Evolutionary conservation across 140 eudicot species (phyloP), one percentile per base, ranked within the genome.

Genomic region (Stevia rebaudiana): DNA sequence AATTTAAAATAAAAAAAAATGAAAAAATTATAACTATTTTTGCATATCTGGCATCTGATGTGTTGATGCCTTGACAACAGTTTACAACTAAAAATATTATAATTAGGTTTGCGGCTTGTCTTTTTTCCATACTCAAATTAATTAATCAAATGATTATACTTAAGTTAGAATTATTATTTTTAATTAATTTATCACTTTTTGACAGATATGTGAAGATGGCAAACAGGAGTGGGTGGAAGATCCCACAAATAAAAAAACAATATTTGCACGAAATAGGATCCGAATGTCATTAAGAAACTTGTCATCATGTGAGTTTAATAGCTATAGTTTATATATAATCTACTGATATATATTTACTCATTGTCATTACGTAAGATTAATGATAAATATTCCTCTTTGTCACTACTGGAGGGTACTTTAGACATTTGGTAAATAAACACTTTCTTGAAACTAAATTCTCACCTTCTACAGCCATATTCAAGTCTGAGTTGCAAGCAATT

Each of bases 151-250:
- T 30, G 30, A 41, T 42, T 30, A 41, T 63, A 39, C 35, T 43
- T 7, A 3, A 41, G 13, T 61, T 48, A n/a, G 16, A 9, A 5
- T 9, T 15, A 19, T 21, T 33, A 8, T 37, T 36, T 36, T 67
- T 4, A 49, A 50, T 21, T 16, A 35, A 0, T 37, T 55, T 11
- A 52, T 61, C 49, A 47, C 56, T 19, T 36, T 13, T 63, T 74
- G 78, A 70, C 40, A 91, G 96, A 83, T 92, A 69, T 92, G 96
- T 75, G 71, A 63, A 72, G 77, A 63, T 6, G 68, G 63, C 43
- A 79, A 84, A 66, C 96, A 70, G 65, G 76, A 81, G 76, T 92
- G 98, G 98, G 96, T 92, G 75, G 98, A 92, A 80, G 98, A 92
- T 79, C 98, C 98, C 36, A 82, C 98, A 55, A 92, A 88, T 61